Conservation (phyloP, 2,329 filamentous ascomycete species). For the Xylaria sp. region DNA sequence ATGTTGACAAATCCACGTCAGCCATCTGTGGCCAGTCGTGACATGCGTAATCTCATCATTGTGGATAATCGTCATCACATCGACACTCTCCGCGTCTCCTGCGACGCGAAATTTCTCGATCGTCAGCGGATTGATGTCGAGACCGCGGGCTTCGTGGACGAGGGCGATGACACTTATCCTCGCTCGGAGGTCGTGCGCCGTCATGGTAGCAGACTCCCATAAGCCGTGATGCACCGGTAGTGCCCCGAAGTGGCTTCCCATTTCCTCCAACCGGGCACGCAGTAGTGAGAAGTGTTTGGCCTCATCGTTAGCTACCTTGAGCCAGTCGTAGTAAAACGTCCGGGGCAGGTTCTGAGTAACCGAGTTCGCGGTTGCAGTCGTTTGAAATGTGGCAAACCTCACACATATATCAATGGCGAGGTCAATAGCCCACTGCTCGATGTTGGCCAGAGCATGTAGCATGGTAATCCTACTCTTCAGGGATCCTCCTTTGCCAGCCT, state of each 20-base stretch:
- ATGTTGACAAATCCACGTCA: slow-evolving; percentile 59
- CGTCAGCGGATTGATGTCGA: slow-evolving; percentile 60
- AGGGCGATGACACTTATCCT: slow-evolving; percentile 59
- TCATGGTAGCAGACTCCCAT: slow-evolving; percentile 57
- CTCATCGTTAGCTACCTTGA: slow-evolving; percentile 60
- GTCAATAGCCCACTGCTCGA: slow-evolving; percentile 61
- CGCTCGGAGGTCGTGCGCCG: slow-evolving; percentile 57
- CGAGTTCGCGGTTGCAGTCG: slow-evolving; percentile 40
- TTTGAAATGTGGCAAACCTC: slow-evolving; percentile 57
- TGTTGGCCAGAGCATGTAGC: slow-evolving; percentile 60
- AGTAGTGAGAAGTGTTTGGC: slow-evolving; percentile 61
- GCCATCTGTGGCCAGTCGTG: slow-evolving; percentile 59
- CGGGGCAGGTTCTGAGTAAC: slow-evolving; percentile 52
- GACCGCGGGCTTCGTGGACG: slow-evolving; percentile 59
- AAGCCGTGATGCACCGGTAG: slow-evolving; percentile 59
- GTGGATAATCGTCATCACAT: slow-evolving; percentile 56
- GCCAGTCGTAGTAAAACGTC: slow-evolving; percentile 60
- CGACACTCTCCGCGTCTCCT: slow-evolving; percentile 55
- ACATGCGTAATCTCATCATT: slow-evolving; percentile 62
- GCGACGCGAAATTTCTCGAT: slow-evolving; percentile 59
- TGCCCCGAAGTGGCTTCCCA: slow-evolving; percentile 57
- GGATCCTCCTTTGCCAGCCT: slow-evolving; percentile 55
- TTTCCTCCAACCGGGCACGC: slow-evolving; percentile 56
- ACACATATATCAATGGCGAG: slow-evolving; percentile 60
- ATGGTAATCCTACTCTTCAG: slow-evolving; percentile 58